These are phyloP conservation scores for Malus hybrid DNA, from an alignment of 331 rosid species.

Conservation along the genomic window DNA sequence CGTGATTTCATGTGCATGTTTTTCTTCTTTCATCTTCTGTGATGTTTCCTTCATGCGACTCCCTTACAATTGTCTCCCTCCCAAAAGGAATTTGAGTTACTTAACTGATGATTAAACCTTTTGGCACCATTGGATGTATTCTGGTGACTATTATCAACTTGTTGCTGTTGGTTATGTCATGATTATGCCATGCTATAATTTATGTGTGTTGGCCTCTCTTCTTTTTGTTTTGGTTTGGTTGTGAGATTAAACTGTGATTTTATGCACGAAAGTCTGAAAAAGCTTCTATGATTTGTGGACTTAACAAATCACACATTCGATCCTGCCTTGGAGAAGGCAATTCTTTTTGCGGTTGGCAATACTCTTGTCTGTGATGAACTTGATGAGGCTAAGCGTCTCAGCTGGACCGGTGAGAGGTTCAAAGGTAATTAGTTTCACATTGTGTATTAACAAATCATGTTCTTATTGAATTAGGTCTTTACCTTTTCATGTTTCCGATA, in stretches of 20 bases:
- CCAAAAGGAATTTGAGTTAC: not conserved
- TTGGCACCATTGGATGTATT: not conserved
- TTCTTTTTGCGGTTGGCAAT: conserved; percentile 93
- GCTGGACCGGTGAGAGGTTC: conserved; percentile 97
- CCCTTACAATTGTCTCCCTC: not conserved
- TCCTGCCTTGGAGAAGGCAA: conserved; percentile 89
- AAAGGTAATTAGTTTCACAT: conserved; percentile 58
- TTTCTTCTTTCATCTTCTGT: not conserved
- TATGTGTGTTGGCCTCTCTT: not conserved
- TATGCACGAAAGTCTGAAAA: not conserved
- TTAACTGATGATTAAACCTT: not conserved
- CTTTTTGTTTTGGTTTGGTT: not conserved
- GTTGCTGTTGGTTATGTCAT: not conserved
- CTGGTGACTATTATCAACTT: not conserved
- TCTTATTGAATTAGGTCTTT: not conserved
- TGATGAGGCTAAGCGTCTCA: conserved; percentile 84
- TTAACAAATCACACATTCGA: conserved; percentile 76
- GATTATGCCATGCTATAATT: not conserved
- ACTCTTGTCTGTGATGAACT: conserved; percentile 96
- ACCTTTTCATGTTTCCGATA: conserved; percentile 13
- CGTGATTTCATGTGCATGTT: not conserved
- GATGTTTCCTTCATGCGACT: not conserved
- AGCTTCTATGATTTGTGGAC: conserved; percentile 31
- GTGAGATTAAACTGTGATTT: not conserved
- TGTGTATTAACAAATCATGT: not conserved